Conservation (phyloP, 345 rosid species). For the Ceriops tagal region DNA sequence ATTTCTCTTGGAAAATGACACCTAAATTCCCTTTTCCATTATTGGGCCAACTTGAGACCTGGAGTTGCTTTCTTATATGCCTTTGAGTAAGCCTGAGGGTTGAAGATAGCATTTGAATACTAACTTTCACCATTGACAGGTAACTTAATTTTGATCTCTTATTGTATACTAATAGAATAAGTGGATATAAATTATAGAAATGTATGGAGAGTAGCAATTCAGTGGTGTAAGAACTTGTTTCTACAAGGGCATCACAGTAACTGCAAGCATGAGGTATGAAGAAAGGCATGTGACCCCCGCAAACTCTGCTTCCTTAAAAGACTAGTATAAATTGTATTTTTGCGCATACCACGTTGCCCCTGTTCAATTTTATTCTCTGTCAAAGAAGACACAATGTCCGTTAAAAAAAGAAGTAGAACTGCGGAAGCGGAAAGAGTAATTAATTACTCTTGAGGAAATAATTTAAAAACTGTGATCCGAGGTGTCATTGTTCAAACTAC, state of each 20-base stretch:
- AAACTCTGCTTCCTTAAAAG: constrained; percentile 16
- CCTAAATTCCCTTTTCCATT: too few species aligned
- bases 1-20: too few species aligned
- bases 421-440: background rate
- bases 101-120: too few species aligned
- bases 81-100: too few species aligned
- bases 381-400: background rate
- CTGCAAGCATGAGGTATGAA: constrained; percentile 2
- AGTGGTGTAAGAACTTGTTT: background rate
- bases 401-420: constrained; percentile 15
- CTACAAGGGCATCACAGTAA: constrained; percentile 14
- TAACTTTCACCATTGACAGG: too few species aligned
- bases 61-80: too few species aligned
- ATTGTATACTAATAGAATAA: too few species aligned
- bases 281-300: constrained; percentile 26
- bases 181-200: too few species aligned
- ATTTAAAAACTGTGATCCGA: background rate
- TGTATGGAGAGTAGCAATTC: too few species aligned
- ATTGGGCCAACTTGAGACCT: too few species aligned
- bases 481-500: background rate
- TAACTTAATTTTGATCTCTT: too few species aligned
- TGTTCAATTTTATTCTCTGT: constrained; percentile 4
- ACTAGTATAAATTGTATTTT: background rate
- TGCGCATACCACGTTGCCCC: background rate
- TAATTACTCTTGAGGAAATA: background rate